Evolutionary conservation across 164 flowering plant genomes (phyloP), one percentile per base, ranked within the genome.

Genomic region (Nymphaea colorata): DNA sequence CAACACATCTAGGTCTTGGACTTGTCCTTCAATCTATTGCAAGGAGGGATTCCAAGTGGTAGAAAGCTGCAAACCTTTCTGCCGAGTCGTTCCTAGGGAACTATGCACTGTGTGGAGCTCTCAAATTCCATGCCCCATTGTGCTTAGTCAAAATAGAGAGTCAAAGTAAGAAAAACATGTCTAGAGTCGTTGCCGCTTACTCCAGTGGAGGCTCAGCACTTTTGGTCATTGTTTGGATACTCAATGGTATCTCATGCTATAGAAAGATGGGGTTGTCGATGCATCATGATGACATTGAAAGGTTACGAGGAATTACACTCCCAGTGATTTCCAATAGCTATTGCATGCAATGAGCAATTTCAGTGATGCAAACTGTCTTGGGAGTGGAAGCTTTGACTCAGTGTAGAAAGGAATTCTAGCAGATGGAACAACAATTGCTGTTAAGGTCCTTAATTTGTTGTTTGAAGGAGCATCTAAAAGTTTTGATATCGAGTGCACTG

Each of bases 321-420:
- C 36, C 36, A 25, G 36, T 25, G 36, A 25, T 25, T 25, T 25
- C 36, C 1, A 25, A 25, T 0, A 25, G 36, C 36, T 69, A 8
- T n/a, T 44, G 5, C 42, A 62, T 42, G 71, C 66, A 62, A 69
- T 66, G 10, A 17, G 47, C 47, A 55, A 55, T 18, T 69, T 69
- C 59, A 41, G 43, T 14, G 2, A 45, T 4, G 11, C 41, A 16
- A 62, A 69, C 43, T 62, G 61, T 12, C 62, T 69, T 43, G 66
- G 71, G 5, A 7, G 7, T 7, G 71, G 71, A 10, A 61, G 59
- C 47, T 69, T 17, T 43, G 12, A 65, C 43, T 62, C 42, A 3
- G 71, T 69, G 4, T 69, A 69, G 5, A 62, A 62, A 44, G 71
- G 71, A 16, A 41, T 69, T 3, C 59, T 69, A 42, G 3, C 4